Evolutionary conservation across 1,284 basidiomycete genomes (phyloP).

Genomic region (Erythrobasidium hasegawianum): DNA sequence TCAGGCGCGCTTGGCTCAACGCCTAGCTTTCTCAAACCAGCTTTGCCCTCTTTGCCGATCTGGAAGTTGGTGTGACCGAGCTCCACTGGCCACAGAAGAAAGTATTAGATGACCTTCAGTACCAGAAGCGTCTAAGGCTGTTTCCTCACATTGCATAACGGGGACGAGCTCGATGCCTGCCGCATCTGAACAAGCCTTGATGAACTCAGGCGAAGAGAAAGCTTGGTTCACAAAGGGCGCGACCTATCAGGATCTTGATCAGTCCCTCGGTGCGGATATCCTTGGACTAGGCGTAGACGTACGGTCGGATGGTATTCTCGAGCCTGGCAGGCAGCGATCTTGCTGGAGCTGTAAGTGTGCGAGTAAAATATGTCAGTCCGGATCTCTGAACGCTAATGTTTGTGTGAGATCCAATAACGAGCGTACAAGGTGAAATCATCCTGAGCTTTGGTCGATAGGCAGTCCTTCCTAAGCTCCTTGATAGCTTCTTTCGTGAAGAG

Average conservation of each 20-base stretch:
- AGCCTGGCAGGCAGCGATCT: conserved; percentile 31
- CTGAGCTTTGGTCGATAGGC: conserved; percentile 37
- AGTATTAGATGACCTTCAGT: conserved; percentile 36
- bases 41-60: conserved; percentile 25
- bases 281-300: conserved; percentile 11
- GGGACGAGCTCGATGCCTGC: conserved; percentile 45
- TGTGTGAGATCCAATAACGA: too few relatives aligned
- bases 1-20: conserved; percentile 6
- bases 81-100: conserved; percentile 30
- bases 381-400: background rate
- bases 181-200: conserved; percentile 41
- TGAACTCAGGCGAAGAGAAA: conserved; percentile 42
- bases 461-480: conserved; percentile 40
- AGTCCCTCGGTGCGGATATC: background rate
- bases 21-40: background rate
- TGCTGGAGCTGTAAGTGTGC: conserved; percentile 5
- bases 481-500: conserved; percentile 42
- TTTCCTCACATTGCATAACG: conserved; percentile 8
- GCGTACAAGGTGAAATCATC: conserved; percentile 29
- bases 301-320: conserved; percentile 27
- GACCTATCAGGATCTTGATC: conserved; percentile 4
- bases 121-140: background rate
- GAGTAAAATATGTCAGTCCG: too few relatives aligned
- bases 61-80: conserved; percentile 37
- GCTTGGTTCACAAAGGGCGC: conserved; percentile 35